phyloP scores from a whole-genome alignment of 2,329 filamentous ascomycete species.

The Cladorrhinum sp. region DNA sequence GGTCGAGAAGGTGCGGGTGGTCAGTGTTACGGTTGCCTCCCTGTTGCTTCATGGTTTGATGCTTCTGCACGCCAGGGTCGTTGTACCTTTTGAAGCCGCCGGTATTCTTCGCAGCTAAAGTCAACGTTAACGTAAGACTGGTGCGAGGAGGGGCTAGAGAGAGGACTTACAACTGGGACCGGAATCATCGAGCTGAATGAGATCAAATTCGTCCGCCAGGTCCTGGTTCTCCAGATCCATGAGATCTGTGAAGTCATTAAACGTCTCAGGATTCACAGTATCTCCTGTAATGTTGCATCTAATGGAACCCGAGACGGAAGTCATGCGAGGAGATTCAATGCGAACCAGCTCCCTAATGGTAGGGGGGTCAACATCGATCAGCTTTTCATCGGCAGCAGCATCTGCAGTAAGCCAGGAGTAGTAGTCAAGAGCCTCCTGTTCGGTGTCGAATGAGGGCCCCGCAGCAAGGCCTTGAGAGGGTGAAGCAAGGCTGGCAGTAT shows the following conservation, averaged over 20 bases:
- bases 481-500: not conserved
- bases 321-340: not conserved
- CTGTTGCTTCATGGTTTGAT: constrained; percentile 2
- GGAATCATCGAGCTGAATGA: not conserved
- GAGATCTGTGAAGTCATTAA: not conserved
- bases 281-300: not conserved
- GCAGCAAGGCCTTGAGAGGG: not conserved
- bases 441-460: not conserved
- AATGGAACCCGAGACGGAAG: not conserved
- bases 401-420: not conserved
- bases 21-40: not conserved
- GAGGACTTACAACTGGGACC: not conserved
- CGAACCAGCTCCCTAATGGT: not conserved
- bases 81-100: not conserved
- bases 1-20: not conserved
- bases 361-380: not conserved
- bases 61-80: not conserved
- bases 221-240: not conserved
- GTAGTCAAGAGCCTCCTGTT: not conserved
- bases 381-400: not conserved
- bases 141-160: too few species aligned
- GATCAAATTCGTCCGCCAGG: not conserved
- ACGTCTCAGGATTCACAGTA: not conserved
- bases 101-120: not conserved
- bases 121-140: not conserved